Conservation (phyloP, 1,284 basidiomycete species). For the Heterobasidion irregulare region DNA sequence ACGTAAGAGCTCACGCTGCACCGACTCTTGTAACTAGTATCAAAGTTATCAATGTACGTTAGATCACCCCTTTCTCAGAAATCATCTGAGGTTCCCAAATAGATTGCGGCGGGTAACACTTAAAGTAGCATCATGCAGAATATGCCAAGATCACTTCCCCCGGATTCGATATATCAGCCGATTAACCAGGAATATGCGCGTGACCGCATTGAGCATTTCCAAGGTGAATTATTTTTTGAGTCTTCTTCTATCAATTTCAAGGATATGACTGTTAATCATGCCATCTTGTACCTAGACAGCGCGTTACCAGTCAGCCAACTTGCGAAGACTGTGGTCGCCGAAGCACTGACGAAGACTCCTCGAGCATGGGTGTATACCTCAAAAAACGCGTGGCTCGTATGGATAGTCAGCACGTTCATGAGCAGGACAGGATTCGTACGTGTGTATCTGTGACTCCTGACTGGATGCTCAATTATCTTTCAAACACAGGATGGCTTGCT, state of each 20-base stretch:
- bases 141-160: conserved; percentile 7
- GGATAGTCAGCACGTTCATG: conserved; percentile 21
- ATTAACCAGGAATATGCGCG: conserved; percentile 15
- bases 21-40: conserved; percentile 15
- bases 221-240: conserved; percentile 7
- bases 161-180: conserved; percentile 20
- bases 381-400: conserved; percentile 13
- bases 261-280: background rate
- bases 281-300: conserved; percentile 6
- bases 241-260: background rate
- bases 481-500: background rate
- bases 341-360: conserved; percentile 15
- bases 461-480: background rate
- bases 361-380: conserved; percentile 19
- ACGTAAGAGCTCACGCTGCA: background rate
- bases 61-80: background rate
- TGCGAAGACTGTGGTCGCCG: conserved; percentile 18
- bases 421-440: background rate
- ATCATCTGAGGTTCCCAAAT: background rate
- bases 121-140: conserved; percentile 17
- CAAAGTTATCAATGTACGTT: conserved; percentile 14
- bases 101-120: conserved; percentile 15
- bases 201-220: conserved; percentile 8
- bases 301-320: conserved; percentile 14
- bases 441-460: background rate